Base-by-base conservation (phyloP, 306 rosid genomes). In the Pterocarpus santalinus region DNA sequence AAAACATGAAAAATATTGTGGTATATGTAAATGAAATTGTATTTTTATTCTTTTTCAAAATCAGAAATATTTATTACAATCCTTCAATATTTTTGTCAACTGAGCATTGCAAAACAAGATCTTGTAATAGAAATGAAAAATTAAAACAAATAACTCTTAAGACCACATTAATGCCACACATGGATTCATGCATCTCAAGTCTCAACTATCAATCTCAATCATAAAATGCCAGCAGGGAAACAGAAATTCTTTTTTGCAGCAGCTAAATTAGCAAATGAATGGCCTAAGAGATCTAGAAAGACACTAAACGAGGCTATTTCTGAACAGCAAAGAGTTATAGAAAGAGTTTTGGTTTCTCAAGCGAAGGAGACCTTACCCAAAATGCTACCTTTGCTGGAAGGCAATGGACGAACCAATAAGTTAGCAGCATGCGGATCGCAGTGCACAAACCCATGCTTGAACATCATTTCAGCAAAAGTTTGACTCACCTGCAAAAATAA, bases 371-470 rank as follows among this genome's bases (percentile, higher is more conserved):
- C 66, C 86, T 88, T 81, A 95, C 99, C 97, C 56, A 85, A 69
- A 82, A 93, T 83, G 82, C 89, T 89, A 82, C 80, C 82, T 83
- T 63, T 88, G 82, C 90, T 65, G 56, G 87, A 80, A 81, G 98
- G 99, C 85, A 87, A 69, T 65, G 97, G 97, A 51, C 98, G 98
- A 80, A 95, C 94, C 70, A 95, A 84, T 77, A 95, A 85, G 87
- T 95, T 95, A 63, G 99, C 99, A 44, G 91, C 92, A 85, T 95
- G 99, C 5, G 99, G 99, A 72, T 95, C 99, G 77, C 99, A 95
- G 80, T 95, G 99, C 75, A 95, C 99, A 89, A 95, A 95, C 72
- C 99, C 99, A 28, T 95, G 99, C 81, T 87, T 95, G 85, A 91
- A 95, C 91, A 93, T 95, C 99, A 95, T 95, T 89, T 93, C 99